Percentiles rank a stretch among this genome's conserved stretches.
These are phyloP conservation scores for Mangifera indica DNA, from an alignment of 345 rosid genomes.

Conservation along the genomic window DNA sequence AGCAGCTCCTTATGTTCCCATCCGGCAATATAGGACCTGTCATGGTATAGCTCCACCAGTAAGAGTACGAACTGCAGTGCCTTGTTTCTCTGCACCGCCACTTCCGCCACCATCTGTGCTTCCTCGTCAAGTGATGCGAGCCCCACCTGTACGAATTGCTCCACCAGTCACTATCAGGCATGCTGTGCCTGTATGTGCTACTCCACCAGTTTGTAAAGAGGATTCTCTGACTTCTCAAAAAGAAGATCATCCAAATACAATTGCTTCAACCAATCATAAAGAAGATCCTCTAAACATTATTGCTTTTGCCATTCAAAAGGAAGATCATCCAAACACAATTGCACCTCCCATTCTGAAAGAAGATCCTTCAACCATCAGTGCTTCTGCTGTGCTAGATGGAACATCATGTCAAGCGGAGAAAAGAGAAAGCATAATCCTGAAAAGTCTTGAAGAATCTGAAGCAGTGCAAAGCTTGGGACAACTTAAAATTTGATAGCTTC, in stretches of 20 bases:
- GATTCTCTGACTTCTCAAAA: slow-evolving; percentile 23
- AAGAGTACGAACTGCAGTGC: slow-evolving; percentile 68
- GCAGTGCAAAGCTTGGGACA: slow-evolving; percentile 49
- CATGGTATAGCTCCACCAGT: slow-evolving; percentile 85
- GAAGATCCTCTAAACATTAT: slow-evolving; percentile 28
- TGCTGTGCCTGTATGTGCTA: slow-evolving; percentile 65
- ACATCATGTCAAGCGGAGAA: slow-evolving; percentile 29
- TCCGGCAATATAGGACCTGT: slow-evolving; percentile 60
- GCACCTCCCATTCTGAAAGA: slow-evolving; percentile 9
- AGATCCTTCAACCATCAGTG: slow-evolving; percentile 17
- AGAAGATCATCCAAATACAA: slow-evolving; percentile 30
- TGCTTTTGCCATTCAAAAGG: neutral
- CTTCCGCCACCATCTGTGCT: slow-evolving; percentile 41
- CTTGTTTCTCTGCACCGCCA: slow-evolving; percentile 87
- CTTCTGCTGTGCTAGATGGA: slow-evolving; percentile 16
- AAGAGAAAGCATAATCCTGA: slow-evolving; percentile 25
- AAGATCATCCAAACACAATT: neutral
- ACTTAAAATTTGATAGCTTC: slow-evolving; percentile 45
- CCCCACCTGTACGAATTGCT: slow-evolving; percentile 47
- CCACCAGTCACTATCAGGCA: slow-evolving; percentile 78
- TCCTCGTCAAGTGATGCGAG: slow-evolving; percentile 41
- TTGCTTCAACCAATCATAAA: slow-evolving; percentile 13
- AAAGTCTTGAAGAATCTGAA: slow-evolving; percentile 34
- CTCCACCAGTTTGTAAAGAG: slow-evolving; percentile 41
- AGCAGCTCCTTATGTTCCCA: slow-evolving; percentile 80